phyloP scores from a whole-genome alignment of 2,329 filamentous ascomycete genomes.

The Cytospora piceae region DNA sequence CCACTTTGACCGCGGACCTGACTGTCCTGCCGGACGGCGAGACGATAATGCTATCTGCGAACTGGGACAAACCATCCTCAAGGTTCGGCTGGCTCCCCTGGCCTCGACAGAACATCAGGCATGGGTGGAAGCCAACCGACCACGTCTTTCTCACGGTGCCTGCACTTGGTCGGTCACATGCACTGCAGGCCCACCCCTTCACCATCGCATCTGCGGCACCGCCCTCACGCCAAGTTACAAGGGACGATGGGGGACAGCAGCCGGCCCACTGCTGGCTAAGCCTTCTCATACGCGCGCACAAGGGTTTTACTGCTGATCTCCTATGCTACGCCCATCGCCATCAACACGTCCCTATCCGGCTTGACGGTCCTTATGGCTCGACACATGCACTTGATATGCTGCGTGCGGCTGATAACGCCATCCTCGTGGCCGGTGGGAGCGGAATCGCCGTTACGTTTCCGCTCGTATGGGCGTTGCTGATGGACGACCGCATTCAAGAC shows the following conservation, averaged over 20 bases:
- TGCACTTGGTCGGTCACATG: conserved; percentile 53
- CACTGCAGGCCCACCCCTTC: conserved; percentile 67
- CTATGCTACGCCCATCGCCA: conserved; percentile 51
- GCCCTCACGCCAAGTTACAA: background rate
- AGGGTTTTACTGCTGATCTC: conserved; percentile 62
- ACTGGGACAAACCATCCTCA: conserved; percentile 40
- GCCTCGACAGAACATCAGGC: conserved; percentile 42
- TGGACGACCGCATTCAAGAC: conserved; percentile 24
- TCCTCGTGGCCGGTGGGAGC: conserved; percentile 66
- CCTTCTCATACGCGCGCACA: conserved; percentile 62
- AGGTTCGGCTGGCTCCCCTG: conserved; percentile 3
- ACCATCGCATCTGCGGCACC: conserved; percentile 67
- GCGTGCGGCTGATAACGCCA: conserved; percentile 49
- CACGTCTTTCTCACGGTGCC: conserved; percentile 68
- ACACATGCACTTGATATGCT: conserved; percentile 58
- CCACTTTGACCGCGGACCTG: conserved; percentile 52
- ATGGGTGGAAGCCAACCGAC: conserved; percentile 64
- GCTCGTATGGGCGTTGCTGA: conserved; percentile 56
- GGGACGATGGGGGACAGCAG: background rate
- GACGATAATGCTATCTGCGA: conserved; percentile 52
- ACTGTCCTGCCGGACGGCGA: conserved; percentile 59
- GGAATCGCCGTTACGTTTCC: conserved; percentile 69
- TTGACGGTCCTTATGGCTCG: conserved; percentile 70
- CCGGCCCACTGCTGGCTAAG: conserved; percentile 53
- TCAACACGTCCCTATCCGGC: conserved; percentile 50